Percentiles rank a stretch among this genome's conserved stretches.
These are phyloP conservation scores for Pseudoscleropodium purum DNA, from an alignment of 225 moss, liverwort and hornwort species.

Conservation along the genomic window DNA sequence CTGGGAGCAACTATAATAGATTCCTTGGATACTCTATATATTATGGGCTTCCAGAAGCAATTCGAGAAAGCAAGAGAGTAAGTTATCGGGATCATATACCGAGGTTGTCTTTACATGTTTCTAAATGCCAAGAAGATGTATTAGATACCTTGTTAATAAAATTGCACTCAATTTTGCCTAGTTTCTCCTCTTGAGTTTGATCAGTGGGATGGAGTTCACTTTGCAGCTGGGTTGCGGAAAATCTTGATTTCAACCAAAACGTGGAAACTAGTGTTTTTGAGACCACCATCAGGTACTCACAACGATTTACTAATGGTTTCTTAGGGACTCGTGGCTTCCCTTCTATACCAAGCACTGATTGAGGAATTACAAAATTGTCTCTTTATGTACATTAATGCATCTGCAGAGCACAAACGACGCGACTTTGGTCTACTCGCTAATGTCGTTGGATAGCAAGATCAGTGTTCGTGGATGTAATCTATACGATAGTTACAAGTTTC, in stretches of 20 bases:
- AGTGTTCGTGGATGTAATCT: background rate
- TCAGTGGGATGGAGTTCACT: background rate
- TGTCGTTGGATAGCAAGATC: background rate
- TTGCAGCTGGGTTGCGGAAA: constrained; percentile 68
- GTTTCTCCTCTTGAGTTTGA: background rate
- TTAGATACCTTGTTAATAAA: background rate
- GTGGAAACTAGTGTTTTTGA: constrained; percentile 88
- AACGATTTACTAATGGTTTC: background rate
- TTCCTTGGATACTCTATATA: constrained; percentile 79
- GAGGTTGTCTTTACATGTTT: background rate
- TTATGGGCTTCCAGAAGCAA: constrained; percentile 81
- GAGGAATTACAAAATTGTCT: background rate
- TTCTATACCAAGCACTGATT: background rate
- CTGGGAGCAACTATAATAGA: constrained; percentile 86
- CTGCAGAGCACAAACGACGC: background rate
- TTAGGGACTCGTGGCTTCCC: background rate
- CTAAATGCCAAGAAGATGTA: background rate
- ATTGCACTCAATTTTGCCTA: background rate
- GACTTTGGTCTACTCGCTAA: background rate
- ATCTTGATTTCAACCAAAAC: constrained; percentile 68
- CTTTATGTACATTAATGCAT: background rate
- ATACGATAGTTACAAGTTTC: background rate
- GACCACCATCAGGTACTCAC: constrained; percentile 76
- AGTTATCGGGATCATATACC: constrained; percentile 5
- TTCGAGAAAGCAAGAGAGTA: constrained; percentile 79